Base-by-base conservation (phyloP, 768 basidiomycete species). In the Suillus subaureus region DNA sequence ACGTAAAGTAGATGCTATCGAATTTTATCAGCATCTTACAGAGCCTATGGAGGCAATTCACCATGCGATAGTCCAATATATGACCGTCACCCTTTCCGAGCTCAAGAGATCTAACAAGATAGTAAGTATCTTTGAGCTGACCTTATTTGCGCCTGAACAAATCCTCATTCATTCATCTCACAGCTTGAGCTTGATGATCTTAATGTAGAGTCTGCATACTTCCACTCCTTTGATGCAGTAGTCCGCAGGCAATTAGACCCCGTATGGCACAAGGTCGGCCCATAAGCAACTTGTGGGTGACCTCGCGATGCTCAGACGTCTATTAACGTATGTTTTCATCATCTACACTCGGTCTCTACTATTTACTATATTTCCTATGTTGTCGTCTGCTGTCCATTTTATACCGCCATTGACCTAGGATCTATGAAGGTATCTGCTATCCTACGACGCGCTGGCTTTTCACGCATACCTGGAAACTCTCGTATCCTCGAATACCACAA, bases 221-320 rank as follows among this genome's bases (percentile, higher is more conserved):
- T 98, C 76, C 88, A 88, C 37, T 94, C 92, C 1, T 99, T 99
- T 72, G 96, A 98, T 72, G 79, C 85, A 23, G 84, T 97, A 61
- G 94, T 98, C 2, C 87, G 96, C 3, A 86, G 87, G 40, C 94
- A 96, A 71, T 85, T 99, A 9, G 94, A 97, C 75, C 85, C 94
- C 0, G 91, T 97, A 7, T 99, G 97, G 96, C 96, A 99, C 77
- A 94, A 95, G 78, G 96, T 97, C 33, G 94, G 95, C 0, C 89
- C 93, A 1, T 90, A 95, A 93, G 70, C 93, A 96, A 66, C 86
- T 98, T 13, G 94, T 98, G 11, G 86, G 83, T 61, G 97, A 99
- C 74, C 85, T 99, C 21, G 89, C 91, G 0, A 91, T 89, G 2
- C 83, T 99, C 1, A 85, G 97, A 1, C 88, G 90, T 52, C 84